Base-by-base conservation (phyloP, 2,329 filamentous ascomycete species). In the Fusarium continuum region DNA sequence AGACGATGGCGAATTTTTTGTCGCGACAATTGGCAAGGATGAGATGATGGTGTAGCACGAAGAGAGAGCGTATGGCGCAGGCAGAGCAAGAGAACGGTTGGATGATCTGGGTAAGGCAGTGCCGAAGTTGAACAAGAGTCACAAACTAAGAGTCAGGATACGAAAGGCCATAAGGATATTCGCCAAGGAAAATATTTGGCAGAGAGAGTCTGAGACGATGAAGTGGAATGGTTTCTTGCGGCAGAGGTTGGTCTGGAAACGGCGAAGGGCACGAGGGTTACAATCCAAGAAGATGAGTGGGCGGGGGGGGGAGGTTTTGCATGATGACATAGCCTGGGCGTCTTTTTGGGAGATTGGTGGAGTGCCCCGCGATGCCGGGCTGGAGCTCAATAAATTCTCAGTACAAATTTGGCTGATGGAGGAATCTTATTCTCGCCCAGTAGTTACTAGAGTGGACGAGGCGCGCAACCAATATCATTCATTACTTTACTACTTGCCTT, bases 201-300 rank as follows among this genome's bases (percentile, higher is more conserved):
- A 48, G 45, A 41, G 34, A 20, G 47, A 28, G n/a, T n/a, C n/a
- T n/a, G n/a, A n/a, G 36, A 46, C 46, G 62, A 55, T 48, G 58
- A 64, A 48, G 62, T 65, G 58, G 62, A 66, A 65, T 65, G 57
- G 53, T 66, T 58, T 63, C 29, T 31, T 57, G 48, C 45, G 29
- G 48, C 45, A 40, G 45, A 66, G 36, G 63, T 63, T 66, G 62
- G 51, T 66, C 62, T 65, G 40, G 56, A 53, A 55, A 54, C 34
- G 55, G 56, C 31, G 62, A 66, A 62, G 62, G 62, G 57, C 61
- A 66, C 57, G 62, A 65, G 61, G n/a, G 62, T 66, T 51, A 43
- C 47, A 44, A 46, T 46, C 38, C 43, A 41, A 47, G 22, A 14
- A 29, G 32, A 56, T 65, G 61, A 63, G 44, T 63, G 62, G 63